A percentile compares a stretch with the other conserved stretches of the same genome.
Conservation (phyloP, 1,139 yeast species). For the Geotrichum restrictum region DNA sequence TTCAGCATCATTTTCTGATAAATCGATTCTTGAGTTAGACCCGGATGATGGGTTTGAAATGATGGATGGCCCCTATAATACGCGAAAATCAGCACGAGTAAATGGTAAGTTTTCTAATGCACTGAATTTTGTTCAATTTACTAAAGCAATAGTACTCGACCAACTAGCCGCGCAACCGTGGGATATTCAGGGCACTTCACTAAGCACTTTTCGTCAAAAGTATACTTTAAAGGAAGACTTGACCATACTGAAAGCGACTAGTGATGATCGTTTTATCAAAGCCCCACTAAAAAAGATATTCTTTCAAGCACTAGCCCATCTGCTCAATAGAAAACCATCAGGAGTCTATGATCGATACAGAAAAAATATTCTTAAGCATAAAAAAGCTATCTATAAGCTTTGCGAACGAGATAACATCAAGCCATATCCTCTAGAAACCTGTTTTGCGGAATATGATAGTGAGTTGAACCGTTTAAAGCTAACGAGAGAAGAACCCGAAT, state of each 20-base stretch:
- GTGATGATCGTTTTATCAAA: background rate
- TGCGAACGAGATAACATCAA: background rate
- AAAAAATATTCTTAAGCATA: background rate
- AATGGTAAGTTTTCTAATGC: too few relatives aligned
- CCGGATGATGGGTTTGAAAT: too few relatives aligned
- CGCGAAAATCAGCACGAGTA: too few relatives aligned
- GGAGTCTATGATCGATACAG: background rate
- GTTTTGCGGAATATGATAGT: conserved; percentile 3
- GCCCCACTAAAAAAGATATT: background rate
- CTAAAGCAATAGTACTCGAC: too few relatives aligned
- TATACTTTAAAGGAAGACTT: conserved; percentile 1
- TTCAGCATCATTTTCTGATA: too few relatives aligned
- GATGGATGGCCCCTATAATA: too few relatives aligned
- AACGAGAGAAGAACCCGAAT: background rate
- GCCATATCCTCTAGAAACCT: background rate
- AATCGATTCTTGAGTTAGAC: too few relatives aligned
- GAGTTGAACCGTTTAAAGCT: background rate
- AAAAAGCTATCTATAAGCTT: background rate
- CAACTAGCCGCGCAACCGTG: too few relatives aligned
- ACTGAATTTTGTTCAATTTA: too few relatives aligned
- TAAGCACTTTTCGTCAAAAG: too few relatives aligned
- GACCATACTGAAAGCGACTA: conserved; percentile 5
- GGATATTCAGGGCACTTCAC: too few relatives aligned
- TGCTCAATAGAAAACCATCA: background rate
- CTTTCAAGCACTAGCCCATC: background rate